Evolutionary conservation across 352 stramenopile species (phyloP).

Genomic region (Globisporangium sylvaticum): DNA sequence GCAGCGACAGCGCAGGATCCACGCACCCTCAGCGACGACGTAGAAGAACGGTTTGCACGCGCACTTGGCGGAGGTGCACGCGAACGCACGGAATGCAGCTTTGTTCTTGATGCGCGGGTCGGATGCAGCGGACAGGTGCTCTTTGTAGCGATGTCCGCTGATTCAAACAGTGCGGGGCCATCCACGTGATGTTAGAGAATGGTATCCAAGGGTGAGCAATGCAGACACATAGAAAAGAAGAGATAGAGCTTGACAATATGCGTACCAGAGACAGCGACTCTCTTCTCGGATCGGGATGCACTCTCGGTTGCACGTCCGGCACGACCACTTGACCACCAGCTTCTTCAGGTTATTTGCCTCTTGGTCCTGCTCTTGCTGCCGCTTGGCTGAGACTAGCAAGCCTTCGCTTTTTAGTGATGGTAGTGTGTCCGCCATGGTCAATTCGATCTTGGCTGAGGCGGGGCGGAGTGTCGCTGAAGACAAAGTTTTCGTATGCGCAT

Average conservation of each 20-base stretch:
- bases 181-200: no score
- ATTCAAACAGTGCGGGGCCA: background rate
- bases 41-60: slow-evolving; percentile 64
- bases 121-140: slow-evolving; percentile 38
- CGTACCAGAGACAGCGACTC: slow-evolving; percentile 69
- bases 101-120: slow-evolving; percentile 38
- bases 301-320: slow-evolving; percentile 52
- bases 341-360: slow-evolving; percentile 24
- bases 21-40: slow-evolving; percentile 75
- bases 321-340: slow-evolving; percentile 61
- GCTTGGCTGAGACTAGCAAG: background rate
- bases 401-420: background rate
- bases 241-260: background rate
- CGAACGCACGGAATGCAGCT: slow-evolving; percentile 34
- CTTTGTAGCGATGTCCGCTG: slow-evolving; percentile 75
- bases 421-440: background rate
- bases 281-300: slow-evolving; percentile 77
- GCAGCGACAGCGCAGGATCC: slow-evolving; percentile 75
- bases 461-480: background rate
- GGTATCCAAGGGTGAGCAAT: background rate
- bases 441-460: background rate
- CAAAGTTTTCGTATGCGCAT: background rate
- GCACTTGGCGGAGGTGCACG: slow-evolving; percentile 57
- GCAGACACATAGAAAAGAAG: background rate
- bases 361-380: background rate